Conservation (phyloP, 495 filamentous ascomycete species). For the Penicillium dipodomyicola region DNA sequence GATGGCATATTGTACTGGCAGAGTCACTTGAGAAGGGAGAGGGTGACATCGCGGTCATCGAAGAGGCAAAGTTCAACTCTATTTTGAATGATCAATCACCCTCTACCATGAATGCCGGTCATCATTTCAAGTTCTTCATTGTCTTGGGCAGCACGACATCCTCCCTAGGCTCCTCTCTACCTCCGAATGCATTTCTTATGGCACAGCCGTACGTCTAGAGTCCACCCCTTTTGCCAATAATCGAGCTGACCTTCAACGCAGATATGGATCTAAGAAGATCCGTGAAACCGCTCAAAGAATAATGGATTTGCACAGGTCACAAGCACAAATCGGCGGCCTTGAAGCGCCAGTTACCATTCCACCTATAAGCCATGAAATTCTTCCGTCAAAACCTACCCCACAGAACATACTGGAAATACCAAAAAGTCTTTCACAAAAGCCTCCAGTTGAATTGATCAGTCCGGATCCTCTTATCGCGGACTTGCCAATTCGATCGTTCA, state of each 20-base stretch:
- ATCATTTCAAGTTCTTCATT: constrained; percentile 16
- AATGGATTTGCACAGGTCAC: not conserved
- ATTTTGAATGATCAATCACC: not conserved
- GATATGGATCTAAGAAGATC: constrained; percentile 20
- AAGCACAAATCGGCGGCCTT: not conserved
- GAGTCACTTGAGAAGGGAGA: constrained; percentile 9
- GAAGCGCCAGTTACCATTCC: not conserved
- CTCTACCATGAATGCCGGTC: not conserved
- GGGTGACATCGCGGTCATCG: constrained; percentile 22
- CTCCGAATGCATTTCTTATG: constrained; percentile 13
- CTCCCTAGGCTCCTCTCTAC: not conserved
- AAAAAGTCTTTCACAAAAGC: not conserved
- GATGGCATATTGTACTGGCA: constrained; percentile 11
- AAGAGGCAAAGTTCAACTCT: constrained; percentile 12
- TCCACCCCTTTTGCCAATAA: not conserved
- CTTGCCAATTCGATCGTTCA: not conserved
- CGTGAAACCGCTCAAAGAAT: constrained; percentile 5
- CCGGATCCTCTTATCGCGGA: not conserved
- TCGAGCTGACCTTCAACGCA: constrained; percentile 4
- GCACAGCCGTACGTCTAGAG: constrained; percentile 18
- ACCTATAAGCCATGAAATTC: not conserved
- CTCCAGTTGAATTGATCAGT: not conserved
- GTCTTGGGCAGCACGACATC: constrained; percentile 14
- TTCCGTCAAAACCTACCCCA: not conserved
- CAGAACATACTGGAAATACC: not conserved